phyloP scores from a whole-genome alignment of 805 yeast species.

The Debaryomyces castellii region DNA sequence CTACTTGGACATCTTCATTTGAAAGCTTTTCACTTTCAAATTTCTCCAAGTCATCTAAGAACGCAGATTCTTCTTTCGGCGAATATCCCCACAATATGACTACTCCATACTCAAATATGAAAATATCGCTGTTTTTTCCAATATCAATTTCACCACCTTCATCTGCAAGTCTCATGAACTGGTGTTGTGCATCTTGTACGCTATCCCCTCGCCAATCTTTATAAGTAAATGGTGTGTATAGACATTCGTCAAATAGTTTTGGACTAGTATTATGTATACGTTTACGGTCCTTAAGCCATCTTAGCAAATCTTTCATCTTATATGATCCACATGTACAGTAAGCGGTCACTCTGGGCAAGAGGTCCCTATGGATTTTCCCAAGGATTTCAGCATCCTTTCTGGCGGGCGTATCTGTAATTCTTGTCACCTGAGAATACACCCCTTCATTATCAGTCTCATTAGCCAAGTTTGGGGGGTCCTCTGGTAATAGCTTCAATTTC shows the following conservation, averaged over 20 bases:
- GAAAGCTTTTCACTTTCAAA: conserved; percentile 92
- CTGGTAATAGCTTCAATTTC: conserved; percentile 68
- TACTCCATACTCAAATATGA: conserved; percentile 96
- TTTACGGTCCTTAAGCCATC: conserved; percentile 82
- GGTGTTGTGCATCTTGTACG: conserved; percentile 16
- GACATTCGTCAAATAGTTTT: conserved; percentile 88
- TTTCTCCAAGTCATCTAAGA: conserved; percentile 79
- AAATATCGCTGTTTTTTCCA: conserved; percentile 77
- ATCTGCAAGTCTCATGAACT: conserved; percentile 72
- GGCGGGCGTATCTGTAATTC: conserved; percentile 85
- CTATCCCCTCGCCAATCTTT: conserved; percentile 66
- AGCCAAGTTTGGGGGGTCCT: conserved; percentile 25
- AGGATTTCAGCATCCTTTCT: conserved; percentile 90
- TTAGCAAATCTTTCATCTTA: conserved; percentile 78
- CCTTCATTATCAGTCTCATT: conserved; percentile 30
- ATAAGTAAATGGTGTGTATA: conserved; percentile 86
- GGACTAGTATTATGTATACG: conserved; percentile 77
- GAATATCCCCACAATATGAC: conserved; percentile 95
- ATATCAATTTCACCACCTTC: conserved; percentile 95
- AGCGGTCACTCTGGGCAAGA: conserved; percentile 91
- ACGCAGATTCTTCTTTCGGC: conserved; percentile 76
- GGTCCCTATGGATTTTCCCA: conserved; percentile 80
- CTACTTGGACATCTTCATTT: conserved; percentile 87
- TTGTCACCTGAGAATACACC: conserved; percentile 82
- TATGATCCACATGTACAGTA: conserved; percentile 95